Base-by-base conservation (phyloP, 208 protist species). In the Tritrichomonas musculus region DNA sequence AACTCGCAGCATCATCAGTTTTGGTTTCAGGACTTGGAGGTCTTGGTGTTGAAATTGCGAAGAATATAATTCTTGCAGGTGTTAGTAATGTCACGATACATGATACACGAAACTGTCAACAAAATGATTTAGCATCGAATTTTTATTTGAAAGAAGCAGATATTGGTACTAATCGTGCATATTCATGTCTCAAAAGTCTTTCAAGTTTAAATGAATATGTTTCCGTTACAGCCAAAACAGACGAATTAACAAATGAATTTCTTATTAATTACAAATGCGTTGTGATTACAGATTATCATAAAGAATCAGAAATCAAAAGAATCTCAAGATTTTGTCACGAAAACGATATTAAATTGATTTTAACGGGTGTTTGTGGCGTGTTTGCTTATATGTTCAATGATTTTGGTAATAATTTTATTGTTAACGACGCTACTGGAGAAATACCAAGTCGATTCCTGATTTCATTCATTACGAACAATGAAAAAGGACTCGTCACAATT, bases 31-130 rank as follows among this genome's bases (percentile, higher is more conserved):
- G 95, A 47, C 55, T 98, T 17, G 92, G 88, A 41, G 97, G 97
- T 66, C 92, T 98, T 17, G 97, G 97, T 92, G 93, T 97, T 57
- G 97, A 98, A 95, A 97, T 98, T 95, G 97, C 97, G 69, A 98
- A 98, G 95, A 98, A 98, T 94, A 92, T 98, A 33, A 95, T 97
- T 41, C 96, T 98, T 8, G 96, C 96, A 53, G 97, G 97, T 93
- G 95, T 98, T 44, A 96, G 97, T 66, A 95, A 94, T 49, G 95
- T 98, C 33, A 97, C 96, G 25, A 69, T 98, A 11, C 95, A 96
- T 80, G 97, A 98, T 95, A n/a, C 80, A 27, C 73, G 94, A 22
- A 73, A 69, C 0, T 94, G 95, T 33, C 33, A 92, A 47, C 94
- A 97, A 41, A 14, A 33, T 13, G 97, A 98, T 93, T 95, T 98